phyloP scores from a whole-genome alignment of 169 alveolate genomes.

The Eimeria zaria region DNA sequence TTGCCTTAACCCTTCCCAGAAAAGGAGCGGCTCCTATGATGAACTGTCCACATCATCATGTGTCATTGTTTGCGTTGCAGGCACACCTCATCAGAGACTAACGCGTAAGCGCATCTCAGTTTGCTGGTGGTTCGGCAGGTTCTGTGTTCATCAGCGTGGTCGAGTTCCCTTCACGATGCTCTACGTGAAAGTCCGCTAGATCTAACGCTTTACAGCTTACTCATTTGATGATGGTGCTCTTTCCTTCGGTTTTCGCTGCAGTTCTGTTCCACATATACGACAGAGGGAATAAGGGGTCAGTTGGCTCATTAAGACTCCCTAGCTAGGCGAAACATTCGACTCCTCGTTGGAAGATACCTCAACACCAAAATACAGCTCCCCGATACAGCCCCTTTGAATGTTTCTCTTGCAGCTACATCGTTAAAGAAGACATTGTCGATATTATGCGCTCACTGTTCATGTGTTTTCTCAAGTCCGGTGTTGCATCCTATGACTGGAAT shows the following conservation, averaged over 20 bases:
- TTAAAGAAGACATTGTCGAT: constrained; percentile 79
- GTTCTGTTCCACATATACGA: constrained; percentile 85
- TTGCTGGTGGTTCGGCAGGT: not conserved
- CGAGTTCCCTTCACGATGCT: not conserved
- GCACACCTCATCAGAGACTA: constrained; percentile 81
- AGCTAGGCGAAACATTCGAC: not conserved
- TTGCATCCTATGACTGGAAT: constrained; percentile 81
- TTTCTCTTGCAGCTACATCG: constrained; percentile 70
- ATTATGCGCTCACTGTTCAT: constrained; percentile 80
- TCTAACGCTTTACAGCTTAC: not conserved
- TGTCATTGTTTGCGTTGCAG: not conserved
- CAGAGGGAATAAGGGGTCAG: constrained; percentile 85
- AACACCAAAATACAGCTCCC: not conserved
- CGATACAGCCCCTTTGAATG: not conserved
- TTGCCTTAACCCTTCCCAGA: too few species aligned
- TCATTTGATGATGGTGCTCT: not conserved
- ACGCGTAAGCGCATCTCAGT: constrained; percentile 41
- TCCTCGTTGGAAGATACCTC: not conserved
- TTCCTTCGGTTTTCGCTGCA: constrained; percentile 40
- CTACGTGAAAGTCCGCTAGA: not conserved
- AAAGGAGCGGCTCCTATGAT: not conserved
- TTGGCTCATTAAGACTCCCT: not conserved
- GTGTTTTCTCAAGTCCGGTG: constrained; percentile 83
- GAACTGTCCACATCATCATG: not conserved
- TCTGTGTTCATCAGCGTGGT: not conserved